Evolutionary conservation across 2,329 filamentous ascomycete species (phyloP).

Genomic region (Cladosporium sp.): DNA sequence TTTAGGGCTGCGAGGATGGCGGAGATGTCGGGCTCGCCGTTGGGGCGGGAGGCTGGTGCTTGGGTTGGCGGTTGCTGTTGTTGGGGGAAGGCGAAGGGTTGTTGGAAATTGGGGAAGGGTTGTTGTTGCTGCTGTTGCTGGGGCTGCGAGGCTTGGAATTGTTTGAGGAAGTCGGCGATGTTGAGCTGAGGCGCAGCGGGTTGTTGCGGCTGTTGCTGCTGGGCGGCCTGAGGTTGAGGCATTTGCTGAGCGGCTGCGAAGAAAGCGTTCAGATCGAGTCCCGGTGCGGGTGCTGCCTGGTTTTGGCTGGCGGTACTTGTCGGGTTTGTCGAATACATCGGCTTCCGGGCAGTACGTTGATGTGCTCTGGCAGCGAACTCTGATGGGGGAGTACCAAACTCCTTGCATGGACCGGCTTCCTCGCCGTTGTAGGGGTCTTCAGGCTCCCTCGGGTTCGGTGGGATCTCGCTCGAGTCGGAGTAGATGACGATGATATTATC

Average conservation of each 20-base stretch:
- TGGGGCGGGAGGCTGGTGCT: constrained; percentile 7
- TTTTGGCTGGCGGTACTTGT: background rate
- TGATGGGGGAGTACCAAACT: constrained; percentile 37
- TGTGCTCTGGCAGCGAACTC: constrained; percentile 20
- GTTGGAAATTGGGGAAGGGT: background rate
- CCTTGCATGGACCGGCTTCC: constrained; percentile 21
- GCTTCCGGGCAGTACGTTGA: background rate
- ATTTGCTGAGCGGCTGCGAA: constrained; percentile 9
- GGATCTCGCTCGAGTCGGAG: constrained; percentile 41
- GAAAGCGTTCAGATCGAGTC: constrained; percentile 6
- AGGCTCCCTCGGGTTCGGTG: constrained; percentile 44
- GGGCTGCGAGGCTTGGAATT: constrained; percentile 15
- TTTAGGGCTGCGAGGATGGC: constrained; percentile 28
- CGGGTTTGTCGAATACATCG: background rate
- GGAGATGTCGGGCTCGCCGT: constrained; percentile 24
- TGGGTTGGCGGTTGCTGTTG: constrained; percentile 6
- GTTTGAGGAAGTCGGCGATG: constrained; percentile 1
- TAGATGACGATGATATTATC: constrained; percentile 47
- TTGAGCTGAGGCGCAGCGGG: constrained; percentile 11
- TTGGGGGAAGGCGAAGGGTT: background rate
- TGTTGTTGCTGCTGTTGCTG: constrained; percentile 7
- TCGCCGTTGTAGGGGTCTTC: constrained; percentile 34
- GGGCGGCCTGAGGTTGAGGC: constrained; percentile 2
- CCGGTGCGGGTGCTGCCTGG: background rate
- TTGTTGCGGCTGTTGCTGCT: background rate